phyloP scores from a whole-genome alignment of 331 rosid species.

The Stylosanthes scabra region DNA sequence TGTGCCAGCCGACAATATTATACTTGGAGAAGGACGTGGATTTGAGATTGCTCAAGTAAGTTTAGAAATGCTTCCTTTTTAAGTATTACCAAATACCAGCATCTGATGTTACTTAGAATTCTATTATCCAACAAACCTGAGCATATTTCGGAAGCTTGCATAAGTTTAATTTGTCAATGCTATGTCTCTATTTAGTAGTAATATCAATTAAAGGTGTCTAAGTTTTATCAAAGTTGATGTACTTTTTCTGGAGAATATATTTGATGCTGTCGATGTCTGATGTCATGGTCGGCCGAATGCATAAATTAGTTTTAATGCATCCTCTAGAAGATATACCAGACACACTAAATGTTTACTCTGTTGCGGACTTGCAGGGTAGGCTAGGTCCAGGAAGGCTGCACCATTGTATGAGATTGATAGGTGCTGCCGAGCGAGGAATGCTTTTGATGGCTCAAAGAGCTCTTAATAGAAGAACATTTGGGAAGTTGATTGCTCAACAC shows the following conservation, averaged over 20 bases:
- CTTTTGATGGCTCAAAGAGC: slow-evolving; percentile 85
- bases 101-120: slow-evolving; percentile 29
- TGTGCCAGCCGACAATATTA: slow-evolving; percentile 78
- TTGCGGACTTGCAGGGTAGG: slow-evolving; percentile 72
- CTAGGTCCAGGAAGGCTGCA: slow-evolving; percentile 98
- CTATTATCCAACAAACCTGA: not conserved
- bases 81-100: slow-evolving; percentile 18
- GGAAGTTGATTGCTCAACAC: slow-evolving; percentile 91
- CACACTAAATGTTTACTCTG: not conserved
- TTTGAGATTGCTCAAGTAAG: slow-evolving; percentile 98
- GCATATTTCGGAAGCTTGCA: slow-evolving; percentile 12
- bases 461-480: slow-evolving; percentile 78
- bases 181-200: not conserved
- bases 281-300: not conserved
- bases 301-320: slow-evolving; percentile 1
- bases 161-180: not conserved
- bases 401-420: slow-evolving; percentile 97
- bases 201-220: not conserved
- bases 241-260: not conserved
- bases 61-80: slow-evolving; percentile 9
- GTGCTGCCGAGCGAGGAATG: slow-evolving; percentile 96
- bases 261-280: not conserved
- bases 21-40: slow-evolving; percentile 97
- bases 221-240: not conserved
- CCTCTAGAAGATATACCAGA: not conserved